These are phyloP conservation scores for Phytophthora citricola DNA, from an alignment of 352 stramenopile genomes.

Conservation along the genomic window DNA sequence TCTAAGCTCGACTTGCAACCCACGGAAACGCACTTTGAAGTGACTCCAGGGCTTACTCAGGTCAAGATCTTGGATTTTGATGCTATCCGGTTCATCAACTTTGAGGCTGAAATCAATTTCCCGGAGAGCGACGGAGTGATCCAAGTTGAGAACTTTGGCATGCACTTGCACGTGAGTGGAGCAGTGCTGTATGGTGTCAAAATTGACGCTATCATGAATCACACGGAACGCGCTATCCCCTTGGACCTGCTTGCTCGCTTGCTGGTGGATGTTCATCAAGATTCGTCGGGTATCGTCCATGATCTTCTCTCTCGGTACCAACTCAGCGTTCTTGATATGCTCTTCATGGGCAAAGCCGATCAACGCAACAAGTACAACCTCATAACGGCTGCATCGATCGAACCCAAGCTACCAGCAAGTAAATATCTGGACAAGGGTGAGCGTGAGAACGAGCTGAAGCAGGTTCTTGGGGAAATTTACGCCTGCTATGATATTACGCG, in stretches of 20 bases:
- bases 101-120: constrained; percentile 98
- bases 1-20: constrained; percentile 91
- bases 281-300: constrained; percentile 96
- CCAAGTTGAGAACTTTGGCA: constrained; percentile 97
- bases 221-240: constrained; percentile 96
- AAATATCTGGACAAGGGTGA: constrained; percentile 98
- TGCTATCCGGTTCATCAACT: constrained; percentile 98
- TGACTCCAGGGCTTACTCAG: constrained; percentile 93
- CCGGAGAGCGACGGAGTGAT: constrained; percentile 94
- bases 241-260: constrained; percentile 95
- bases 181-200: constrained; percentile 83
- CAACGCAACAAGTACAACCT: constrained; percentile 98
- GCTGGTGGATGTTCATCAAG: constrained; percentile 96
- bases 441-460: constrained; percentile 98
- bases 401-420: constrained; percentile 94
- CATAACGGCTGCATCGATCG: constrained; percentile 96
- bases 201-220: constrained; percentile 98
- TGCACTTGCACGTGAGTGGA: constrained; percentile 81
- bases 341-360: constrained; percentile 94
- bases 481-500: constrained; percentile 97
- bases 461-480: constrained; percentile 95
- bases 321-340: constrained; percentile 94
- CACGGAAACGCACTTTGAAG: constrained; percentile 87
- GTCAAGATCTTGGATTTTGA: constrained; percentile 98
- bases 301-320: constrained; percentile 96